A percentile compares a stretch with the other conserved stretches of the same genome.
phyloP scores from a whole-genome alignment of 2,329 filamentous ascomycete species.

The Penicillium psychrosexuale region DNA sequence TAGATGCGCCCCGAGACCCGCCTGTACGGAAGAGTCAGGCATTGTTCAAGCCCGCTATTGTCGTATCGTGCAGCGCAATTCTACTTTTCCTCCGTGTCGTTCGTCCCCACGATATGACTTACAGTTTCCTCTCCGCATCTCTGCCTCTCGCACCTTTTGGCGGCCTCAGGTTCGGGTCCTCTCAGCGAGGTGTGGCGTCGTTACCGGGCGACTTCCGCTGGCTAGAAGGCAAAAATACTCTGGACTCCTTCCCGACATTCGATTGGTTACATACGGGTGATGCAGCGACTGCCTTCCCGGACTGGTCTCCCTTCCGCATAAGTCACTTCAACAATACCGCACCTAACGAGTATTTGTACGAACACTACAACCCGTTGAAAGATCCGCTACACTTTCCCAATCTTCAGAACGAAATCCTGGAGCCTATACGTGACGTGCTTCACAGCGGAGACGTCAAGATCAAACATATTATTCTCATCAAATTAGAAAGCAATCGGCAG shows the following conservation, averaged over 20 bases:
- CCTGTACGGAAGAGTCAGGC: neutral
- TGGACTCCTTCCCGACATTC: conserved; percentile 14
- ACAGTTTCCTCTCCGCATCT: conserved; percentile 18
- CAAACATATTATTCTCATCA: conserved; percentile 43
- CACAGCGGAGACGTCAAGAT: conserved; percentile 32
- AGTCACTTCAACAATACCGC: neutral
- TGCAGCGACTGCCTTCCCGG: conserved; percentile 5
- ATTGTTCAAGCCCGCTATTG: conserved; percentile 4
- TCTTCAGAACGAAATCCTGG: conserved; percentile 14
- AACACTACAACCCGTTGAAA: conserved; percentile 14
- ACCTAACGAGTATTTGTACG: neutral
- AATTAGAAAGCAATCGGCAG: conserved; percentile 46
- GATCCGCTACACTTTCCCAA: conserved; percentile 16
- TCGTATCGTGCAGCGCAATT: conserved; percentile 5
- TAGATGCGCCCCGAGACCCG: neutral
- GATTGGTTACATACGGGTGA: conserved; percentile 13
- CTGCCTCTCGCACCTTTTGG: conserved; percentile 19
- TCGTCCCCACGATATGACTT: conserved; percentile 16
- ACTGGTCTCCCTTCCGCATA: conserved; percentile 15
- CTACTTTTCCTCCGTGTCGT: conserved; percentile 10
- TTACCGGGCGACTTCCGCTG: conserved; percentile 14
- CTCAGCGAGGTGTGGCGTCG: conserved; percentile 1
- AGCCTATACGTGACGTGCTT: conserved; percentile 13
- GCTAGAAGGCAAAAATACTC: conserved; percentile 10
- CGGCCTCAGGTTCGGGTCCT: conserved; percentile 3